These are phyloP conservation scores for Malassezia slooffiae DNA, from an alignment of 1,284 basidiomycete genomes.

Conservation along the genomic window DNA sequence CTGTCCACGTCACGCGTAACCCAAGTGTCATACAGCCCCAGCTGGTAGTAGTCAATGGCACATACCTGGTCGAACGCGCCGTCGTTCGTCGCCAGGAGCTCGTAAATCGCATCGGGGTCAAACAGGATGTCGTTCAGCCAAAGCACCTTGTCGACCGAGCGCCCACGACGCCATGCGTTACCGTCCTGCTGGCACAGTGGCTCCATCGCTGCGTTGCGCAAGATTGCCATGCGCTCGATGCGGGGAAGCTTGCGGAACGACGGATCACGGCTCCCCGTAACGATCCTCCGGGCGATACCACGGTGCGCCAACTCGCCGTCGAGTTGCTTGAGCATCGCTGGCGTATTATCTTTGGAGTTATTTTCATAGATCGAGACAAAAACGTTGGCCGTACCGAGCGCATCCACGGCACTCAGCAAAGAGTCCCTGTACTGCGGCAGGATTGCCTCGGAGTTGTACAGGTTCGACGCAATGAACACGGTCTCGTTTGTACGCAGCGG, in stretches of 20 bases:
- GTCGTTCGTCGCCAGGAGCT: constrained; percentile 51
- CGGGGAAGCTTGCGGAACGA: constrained; percentile 19
- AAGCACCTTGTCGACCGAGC: constrained; percentile 22
- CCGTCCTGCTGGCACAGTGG: constrained; percentile 19
- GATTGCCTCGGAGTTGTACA: constrained; percentile 31
- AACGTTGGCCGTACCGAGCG: constrained; percentile 51
- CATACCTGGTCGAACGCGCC: constrained; percentile 55
- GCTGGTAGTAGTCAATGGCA: constrained; percentile 52
- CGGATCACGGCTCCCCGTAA: neutral
- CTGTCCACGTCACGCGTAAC: constrained; percentile 20
- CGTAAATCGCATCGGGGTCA: constrained; percentile 39
- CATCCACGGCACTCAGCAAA: constrained; percentile 19
- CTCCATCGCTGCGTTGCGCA: constrained; percentile 30
- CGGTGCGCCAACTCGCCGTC: constrained; percentile 39
- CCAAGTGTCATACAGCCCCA: constrained; percentile 51
- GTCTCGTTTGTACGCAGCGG: constrained; percentile 13
- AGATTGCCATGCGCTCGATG: constrained; percentile 22
- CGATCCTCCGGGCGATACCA: constrained; percentile 3
- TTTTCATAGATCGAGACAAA: constrained; percentile 56
- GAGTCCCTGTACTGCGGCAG: constrained; percentile 22
- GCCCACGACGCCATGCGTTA: constrained; percentile 1
- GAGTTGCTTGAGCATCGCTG: constrained; percentile 48
- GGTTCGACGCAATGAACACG: constrained; percentile 27
- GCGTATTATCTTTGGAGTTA: constrained; percentile 51
- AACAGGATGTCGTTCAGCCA: constrained; percentile 35